Evolutionary conservation across 164 flowering plant genomes (phyloP), one percentile per base, ranked within the genome.

Genomic region (Litsea cubeba): DNA sequence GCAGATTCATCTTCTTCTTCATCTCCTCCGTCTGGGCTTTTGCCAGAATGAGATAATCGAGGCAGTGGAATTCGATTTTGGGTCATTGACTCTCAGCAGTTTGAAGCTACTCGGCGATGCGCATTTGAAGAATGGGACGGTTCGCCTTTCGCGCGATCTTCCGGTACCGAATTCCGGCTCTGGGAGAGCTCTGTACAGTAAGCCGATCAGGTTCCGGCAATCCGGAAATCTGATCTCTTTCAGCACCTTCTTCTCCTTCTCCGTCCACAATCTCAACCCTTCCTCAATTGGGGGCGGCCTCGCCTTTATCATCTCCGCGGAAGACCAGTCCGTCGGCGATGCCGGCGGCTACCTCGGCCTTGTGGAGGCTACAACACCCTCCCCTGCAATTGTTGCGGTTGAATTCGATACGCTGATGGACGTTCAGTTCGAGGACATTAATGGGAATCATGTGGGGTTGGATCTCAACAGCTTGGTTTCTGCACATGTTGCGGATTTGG

Each of bases 381-480:
- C 14, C 3, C 60, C 73, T 32, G 84, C 85, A 20, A 87, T 87
- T 62, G 87, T 95, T 50, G 98, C 95, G 3, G 88, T 95, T 12
- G 99, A 95, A 72, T 95, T 93, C 72, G 99, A 95, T 72, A 95
- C 97, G 0, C 76, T 91, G 15, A 93, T 95, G 99, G 98, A 95
- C 71, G 91, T 88, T 1, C 93, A 87, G 78, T 93, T 89, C 79
- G 79, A 79, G 22, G 98, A 95, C 76, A 85, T 93, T 30, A 94
- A 95, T 70, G 91, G 97, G 12, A 93, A 95, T 70, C 99, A 95
- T 72, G 94, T 94, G 71, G 98, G 98, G 1, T 71, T 95, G 79
- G 97, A 95, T 83, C 81, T 91, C 11, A 84, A 86, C 81, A 83
- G 84, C 30, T 71, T 95, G 86, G 85, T 87, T n/a, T 93, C 97